Evolutionary conservation across 306 rosid genomes (phyloP), one percentile per base, ranked within the genome.

Genomic region (Canavalia ensiformis): DNA sequence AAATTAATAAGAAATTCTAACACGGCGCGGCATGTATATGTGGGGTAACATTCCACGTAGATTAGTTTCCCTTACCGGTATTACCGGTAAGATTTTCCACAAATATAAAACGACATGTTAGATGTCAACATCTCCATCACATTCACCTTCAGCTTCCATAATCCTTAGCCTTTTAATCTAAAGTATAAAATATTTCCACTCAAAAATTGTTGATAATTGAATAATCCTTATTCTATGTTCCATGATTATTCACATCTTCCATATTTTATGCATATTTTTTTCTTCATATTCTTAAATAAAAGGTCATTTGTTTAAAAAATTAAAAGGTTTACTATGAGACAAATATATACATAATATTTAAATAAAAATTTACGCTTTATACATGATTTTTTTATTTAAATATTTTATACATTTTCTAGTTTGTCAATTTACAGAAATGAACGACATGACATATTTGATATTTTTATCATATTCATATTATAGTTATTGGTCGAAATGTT

Each of bases 51-150:
- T 65, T 55, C 70, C 75, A 67, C 55, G 35, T 8, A 30, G 39
- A 56, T 63, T 30, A 58, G 80, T 65, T 65, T 65, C 68, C 58
- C 0, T 66, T 56, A 73, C 87, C 77, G 76, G 81, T 73, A 78
- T 13, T 79, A 74, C 65, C 80, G 76, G 80, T 72, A 78, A 66
- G 6, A 35, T 46, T 50, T 56, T 65, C 57, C 64, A 31, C 49
- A 28, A 50, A 5, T 35, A 55, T 9, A 69, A 71, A 83, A 51
- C 62, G 64, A 77, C 74, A 34, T 13, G 0, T 12, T 4, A 50
- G 4, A 4, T 0, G 75, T 72, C 87, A 29, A 64, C 68, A 33
- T 83, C 86, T 25, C 51, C 71, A 7, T 69, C 31, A 58, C 71
- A 6, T 52, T 45, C 47, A 18, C 25, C 25, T 18, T 18, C 25